Base-by-base conservation (phyloP, 129 eudicot species). In the Flaveria linearis region DNA sequence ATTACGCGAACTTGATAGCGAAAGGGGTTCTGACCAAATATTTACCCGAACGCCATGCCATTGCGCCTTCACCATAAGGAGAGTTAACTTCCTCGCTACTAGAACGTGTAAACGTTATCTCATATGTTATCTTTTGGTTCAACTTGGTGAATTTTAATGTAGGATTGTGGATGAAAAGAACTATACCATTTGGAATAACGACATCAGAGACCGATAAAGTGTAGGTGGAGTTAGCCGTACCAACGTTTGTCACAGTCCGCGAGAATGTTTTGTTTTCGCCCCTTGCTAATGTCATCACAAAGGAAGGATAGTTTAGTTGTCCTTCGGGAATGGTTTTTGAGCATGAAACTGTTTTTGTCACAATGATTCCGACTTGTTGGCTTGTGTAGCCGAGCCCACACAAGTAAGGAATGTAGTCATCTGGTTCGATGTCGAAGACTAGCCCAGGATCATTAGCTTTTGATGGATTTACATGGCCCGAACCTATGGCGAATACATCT, bases 171-270 rank as follows among this genome's bases (percentile, higher is more conserved):
- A 85, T 66, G 4, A 0, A 28, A 10, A 85, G 53, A 3, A 0
- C 17, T 57, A 77, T 70, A 39, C 91, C 87, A 0, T 25, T 14
- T 30, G 88, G 87, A 2, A 81, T 5, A 17, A 9, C 7, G 2
- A 80, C 42, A 45, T 67, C 1, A 0, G 39, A 0, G 18, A 0
- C 63, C 0, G 79, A 73, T 7, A 77, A 14, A 1, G 43, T 65
- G 62, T 87, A 87, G 25, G 80, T 68, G 13, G 85, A 85, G 51
- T 49, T 75, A 43, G 84, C 82, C 60, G 30, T 78, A 3, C 92
- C 92, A 18, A 87, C 92, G 45, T 87, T 87, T 2, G 89, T 82
- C 71, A 87, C 87, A 1, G 78, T 83, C 82, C 92, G 82, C 18
- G 82, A 45, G 65, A 79, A 87, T 0, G 77, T 74, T 46, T 82